Evolutionary conservation across 2,329 filamentous ascomycete genomes (phyloP).

Genomic region (Aspergillus sp.): DNA sequence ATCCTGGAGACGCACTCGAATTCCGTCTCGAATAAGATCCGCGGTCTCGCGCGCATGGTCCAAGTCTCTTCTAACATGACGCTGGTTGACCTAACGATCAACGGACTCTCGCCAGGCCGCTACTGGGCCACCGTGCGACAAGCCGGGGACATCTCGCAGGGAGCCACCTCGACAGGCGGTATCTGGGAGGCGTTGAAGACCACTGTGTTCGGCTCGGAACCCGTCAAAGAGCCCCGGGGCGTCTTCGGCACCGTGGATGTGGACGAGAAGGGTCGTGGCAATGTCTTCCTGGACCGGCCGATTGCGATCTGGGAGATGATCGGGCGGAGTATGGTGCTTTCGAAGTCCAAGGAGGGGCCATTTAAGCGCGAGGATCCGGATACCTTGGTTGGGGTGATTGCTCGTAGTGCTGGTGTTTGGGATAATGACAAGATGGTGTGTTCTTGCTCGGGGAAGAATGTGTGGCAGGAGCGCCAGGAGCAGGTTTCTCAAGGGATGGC

Average conservation of each 20-base stretch:
- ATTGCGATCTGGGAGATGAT: slow-evolving; percentile 95
- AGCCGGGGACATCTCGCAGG: slow-evolving; percentile 76
- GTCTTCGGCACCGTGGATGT: slow-evolving; percentile 69
- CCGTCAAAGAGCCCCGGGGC: slow-evolving; percentile 45
- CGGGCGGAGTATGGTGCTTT: slow-evolving; percentile 82
- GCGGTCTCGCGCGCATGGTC: slow-evolving; percentile 86
- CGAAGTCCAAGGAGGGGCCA: slow-evolving; percentile 54
- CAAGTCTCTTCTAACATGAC: slow-evolving; percentile 73
- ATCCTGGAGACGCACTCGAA: slow-evolving; percentile 79
- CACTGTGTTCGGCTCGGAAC: slow-evolving; percentile 29
- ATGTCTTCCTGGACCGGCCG: slow-evolving; percentile 69
- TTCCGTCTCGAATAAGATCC: slow-evolving; percentile 58
- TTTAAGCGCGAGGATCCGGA: slow-evolving; percentile 67
- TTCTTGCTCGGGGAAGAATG: slow-evolving; percentile 92
- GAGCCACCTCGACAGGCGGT: slow-evolving; percentile 71
- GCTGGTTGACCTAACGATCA: slow-evolving; percentile 77
- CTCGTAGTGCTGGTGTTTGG: slow-evolving; percentile 94
- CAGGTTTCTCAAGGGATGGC: slow-evolving; percentile 80
- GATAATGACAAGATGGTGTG: slow-evolving; percentile 98
- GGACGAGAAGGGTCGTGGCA: slow-evolving; percentile 64
- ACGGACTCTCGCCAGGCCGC: slow-evolving; percentile 68
- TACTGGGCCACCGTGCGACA: slow-evolving; percentile 81
- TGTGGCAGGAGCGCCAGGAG: slow-evolving; percentile 94
- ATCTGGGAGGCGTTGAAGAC: slow-evolving; percentile 60
- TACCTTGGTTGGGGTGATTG: slow-evolving; percentile 87